Evolutionary conservation across 2,329 filamentous ascomycete species (phyloP).

Genomic region (Claviceps sp.): DNA sequence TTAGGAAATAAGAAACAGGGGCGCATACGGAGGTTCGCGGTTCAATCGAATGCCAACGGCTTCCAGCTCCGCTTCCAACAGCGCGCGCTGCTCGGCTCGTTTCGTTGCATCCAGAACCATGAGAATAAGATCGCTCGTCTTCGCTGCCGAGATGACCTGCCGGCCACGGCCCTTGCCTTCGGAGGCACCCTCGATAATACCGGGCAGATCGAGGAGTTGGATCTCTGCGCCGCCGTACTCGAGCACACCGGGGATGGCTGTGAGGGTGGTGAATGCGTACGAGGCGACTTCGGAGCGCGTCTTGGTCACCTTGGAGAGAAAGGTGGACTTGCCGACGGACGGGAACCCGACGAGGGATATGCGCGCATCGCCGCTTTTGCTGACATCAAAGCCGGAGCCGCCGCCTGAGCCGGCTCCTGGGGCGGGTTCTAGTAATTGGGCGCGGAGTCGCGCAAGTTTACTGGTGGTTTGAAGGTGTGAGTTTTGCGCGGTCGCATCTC

Average conservation of each 20-base stretch:
- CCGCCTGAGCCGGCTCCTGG: slow-evolving; percentile 65
- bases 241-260: slow-evolving; percentile 90
- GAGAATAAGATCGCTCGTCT: slow-evolving; percentile 92
- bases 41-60: slow-evolving; percentile 92
- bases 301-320: slow-evolving; percentile 97
- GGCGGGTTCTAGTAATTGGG: slow-evolving; percentile 83
- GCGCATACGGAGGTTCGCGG: slow-evolving; percentile 66
- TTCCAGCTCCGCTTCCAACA: slow-evolving; percentile 86
- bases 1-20: slow-evolving; percentile 1
- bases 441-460: slow-evolving; percentile 88
- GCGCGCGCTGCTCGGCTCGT: slow-evolving; percentile 77
- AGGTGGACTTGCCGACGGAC: slow-evolving; percentile 96
- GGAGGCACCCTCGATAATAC: slow-evolving; percentile 93
- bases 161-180: slow-evolving; percentile 92
- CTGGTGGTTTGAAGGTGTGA: slow-evolving; percentile 29
- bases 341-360: slow-evolving; percentile 98
- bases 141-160: slow-evolving; percentile 94
- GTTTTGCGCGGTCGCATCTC: slow-evolving; percentile 45
- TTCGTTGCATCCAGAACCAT: slow-evolving; percentile 98
- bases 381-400: slow-evolving; percentile 82
- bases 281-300: slow-evolving; percentile 92
- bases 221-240: slow-evolving; percentile 98
- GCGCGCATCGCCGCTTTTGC: slow-evolving; percentile 89
- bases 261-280: slow-evolving; percentile 94
- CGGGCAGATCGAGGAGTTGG: slow-evolving; percentile 90